A percentile compares a stretch with the other conserved stretches of the same genome.
phyloP scores from a whole-genome alignment of 2,329 filamentous ascomycete genomes.

The Penicillium italicum region DNA sequence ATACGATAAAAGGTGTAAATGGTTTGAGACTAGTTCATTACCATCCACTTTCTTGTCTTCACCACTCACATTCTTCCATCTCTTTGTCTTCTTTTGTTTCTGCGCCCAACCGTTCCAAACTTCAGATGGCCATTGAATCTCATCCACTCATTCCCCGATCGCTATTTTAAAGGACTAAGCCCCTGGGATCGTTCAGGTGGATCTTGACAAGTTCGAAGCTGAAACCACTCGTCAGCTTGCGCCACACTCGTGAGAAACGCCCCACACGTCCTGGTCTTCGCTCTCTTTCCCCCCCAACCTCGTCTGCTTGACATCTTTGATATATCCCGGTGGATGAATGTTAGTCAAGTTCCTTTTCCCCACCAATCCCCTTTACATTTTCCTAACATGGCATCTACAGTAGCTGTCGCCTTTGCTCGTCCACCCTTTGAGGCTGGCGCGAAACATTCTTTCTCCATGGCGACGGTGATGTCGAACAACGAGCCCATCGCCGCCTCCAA shows the following conservation, averaged over 20 bases:
- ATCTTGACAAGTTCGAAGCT: slow-evolving; percentile 32
- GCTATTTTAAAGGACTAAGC: slow-evolving; percentile 29
- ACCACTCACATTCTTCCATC: slow-evolving; percentile 7
- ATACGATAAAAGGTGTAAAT: background rate
- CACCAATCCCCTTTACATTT: background rate
- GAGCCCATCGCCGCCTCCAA: slow-evolving; percentile 40
- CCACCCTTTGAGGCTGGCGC: slow-evolving; percentile 32
- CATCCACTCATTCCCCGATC: slow-evolving; percentile 23
- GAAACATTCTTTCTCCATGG: slow-evolving; percentile 39
- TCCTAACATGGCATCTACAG: slow-evolving; percentile 38
- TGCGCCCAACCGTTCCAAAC: slow-evolving; percentile 12
- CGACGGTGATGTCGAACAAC: slow-evolving; percentile 42
- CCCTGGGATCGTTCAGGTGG: slow-evolving; percentile 13
- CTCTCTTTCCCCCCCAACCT: slow-evolving; percentile 11
- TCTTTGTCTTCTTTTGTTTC: slow-evolving; percentile 5
- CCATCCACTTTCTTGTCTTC: background rate
- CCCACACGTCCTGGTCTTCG: slow-evolving; percentile 34
- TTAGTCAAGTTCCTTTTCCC: slow-evolving; percentile 12
- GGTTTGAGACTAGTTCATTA: background rate
- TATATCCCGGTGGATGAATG: slow-evolving; percentile 19
- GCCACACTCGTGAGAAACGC: slow-evolving; percentile 41
- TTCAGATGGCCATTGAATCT: slow-evolving; percentile 14
- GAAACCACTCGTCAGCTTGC: slow-evolving; percentile 44
- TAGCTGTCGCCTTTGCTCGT: slow-evolving; percentile 32
- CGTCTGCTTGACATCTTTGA: slow-evolving; percentile 11